Conservation (phyloP, 176 grass and related monocot genomes). For the Aegilops speltoides region DNA sequence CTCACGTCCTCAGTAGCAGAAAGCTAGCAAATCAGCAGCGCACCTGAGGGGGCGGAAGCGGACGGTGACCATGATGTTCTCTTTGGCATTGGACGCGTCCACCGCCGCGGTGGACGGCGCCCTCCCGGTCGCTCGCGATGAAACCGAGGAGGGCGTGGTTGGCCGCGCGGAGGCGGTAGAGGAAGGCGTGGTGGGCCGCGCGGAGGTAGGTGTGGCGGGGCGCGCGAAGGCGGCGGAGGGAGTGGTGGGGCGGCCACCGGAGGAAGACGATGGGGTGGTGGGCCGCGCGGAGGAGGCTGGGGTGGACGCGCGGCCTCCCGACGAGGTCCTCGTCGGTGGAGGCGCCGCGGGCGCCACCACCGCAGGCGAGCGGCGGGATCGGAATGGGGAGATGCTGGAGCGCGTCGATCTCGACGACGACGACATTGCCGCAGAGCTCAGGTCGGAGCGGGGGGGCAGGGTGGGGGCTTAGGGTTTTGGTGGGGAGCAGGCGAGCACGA, state of each 20-base stretch:
- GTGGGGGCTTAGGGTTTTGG: slow-evolving; percentile 52
- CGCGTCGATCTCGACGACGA: slow-evolving; percentile 74
- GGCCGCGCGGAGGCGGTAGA: slow-evolving; percentile 41
- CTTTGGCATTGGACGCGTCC: slow-evolving; percentile 80
- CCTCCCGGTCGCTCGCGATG: slow-evolving; percentile 34
- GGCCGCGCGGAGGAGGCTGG: slow-evolving; percentile 44
- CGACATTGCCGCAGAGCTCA: slow-evolving; percentile 54
- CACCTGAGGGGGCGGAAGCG: slow-evolving; percentile 96
- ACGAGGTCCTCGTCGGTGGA: slow-evolving; percentile 36
- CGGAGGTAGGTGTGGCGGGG: slow-evolving; percentile 48
- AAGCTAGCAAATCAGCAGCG: not conserved
- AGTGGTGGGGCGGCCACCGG: slow-evolving; percentile 33
- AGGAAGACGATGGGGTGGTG: slow-evolving; percentile 55
- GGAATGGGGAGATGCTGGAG: slow-evolving; percentile 93
- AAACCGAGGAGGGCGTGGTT: slow-evolving; percentile 51
- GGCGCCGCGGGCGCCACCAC: slow-evolving; percentile 12
- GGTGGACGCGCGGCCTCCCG: slow-evolving; percentile 48
- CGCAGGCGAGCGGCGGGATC: slow-evolving; percentile 62
- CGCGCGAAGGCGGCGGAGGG: slow-evolving; percentile 59
- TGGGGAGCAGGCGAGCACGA: slow-evolving; percentile 5
- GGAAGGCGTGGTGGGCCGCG: slow-evolving; percentile 46
- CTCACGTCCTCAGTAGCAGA: not conserved
- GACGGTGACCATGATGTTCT: slow-evolving; percentile 96
- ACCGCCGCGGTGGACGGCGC: slow-evolving; percentile 29
- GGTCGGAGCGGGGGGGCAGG: not conserved